Percentiles rank a stretch among this genome's conserved stretches.
These are phyloP conservation scores for Strobilomyces dryophilus DNA, from an alignment of 768 basidiomycete species.

Conservation along the genomic window DNA sequence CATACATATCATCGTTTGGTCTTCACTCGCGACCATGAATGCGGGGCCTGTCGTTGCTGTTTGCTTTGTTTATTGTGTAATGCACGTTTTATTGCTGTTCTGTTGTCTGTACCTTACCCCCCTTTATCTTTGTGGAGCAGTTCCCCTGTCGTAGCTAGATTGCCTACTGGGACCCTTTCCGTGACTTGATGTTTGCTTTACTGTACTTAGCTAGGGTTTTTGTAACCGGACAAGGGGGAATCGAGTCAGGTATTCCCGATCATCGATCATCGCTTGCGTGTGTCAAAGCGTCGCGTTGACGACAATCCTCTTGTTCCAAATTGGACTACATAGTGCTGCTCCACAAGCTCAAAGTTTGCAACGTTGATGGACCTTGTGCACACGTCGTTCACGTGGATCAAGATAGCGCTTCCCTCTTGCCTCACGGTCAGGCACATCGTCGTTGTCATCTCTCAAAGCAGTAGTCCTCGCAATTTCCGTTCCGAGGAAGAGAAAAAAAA, in stretches of 20 bases:
- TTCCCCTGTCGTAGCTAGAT: slow-evolving; percentile 7
- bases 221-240: neutral
- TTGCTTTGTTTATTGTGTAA: slow-evolving; percentile 28
- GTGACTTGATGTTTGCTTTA: neutral
- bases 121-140: slow-evolving; percentile 1
- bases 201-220: slow-evolving; percentile 3
- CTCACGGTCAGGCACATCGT: neutral
- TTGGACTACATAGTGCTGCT: no score
- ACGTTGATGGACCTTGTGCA: no score
- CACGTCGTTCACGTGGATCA: no score
- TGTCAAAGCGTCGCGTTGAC: no score
- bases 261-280: no score
- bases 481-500: neutral
- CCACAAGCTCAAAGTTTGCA: no score
- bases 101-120: neutral
- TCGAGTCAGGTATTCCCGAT: no score
- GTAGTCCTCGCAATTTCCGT: neutral
- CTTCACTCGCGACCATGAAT: slow-evolving; percentile 13
- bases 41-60: slow-evolving; percentile 15
- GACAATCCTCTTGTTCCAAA: no score
- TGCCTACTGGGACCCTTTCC: neutral
- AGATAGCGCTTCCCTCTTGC: neutral
- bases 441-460: neutral
- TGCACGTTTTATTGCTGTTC: slow-evolving; percentile 3
- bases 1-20: slow-evolving; percentile 7